phyloP scores from a whole-genome alignment of 1,284 basidiomycete genomes.

The Tilletia setariae region DNA sequence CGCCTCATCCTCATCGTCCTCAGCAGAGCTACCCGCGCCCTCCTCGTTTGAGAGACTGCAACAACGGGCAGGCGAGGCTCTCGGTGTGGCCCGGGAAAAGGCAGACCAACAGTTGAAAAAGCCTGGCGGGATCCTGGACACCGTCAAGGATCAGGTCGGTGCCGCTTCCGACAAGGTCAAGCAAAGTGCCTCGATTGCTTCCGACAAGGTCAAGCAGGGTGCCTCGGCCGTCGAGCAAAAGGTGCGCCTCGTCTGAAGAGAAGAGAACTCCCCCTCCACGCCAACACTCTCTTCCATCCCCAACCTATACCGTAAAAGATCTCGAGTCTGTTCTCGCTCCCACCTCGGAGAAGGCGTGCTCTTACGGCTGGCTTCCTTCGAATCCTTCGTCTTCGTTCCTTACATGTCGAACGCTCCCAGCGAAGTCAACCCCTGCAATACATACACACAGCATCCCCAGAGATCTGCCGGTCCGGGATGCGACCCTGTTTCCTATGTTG shows the following conservation, averaged over 20 bases:
- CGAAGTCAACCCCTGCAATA: too few species aligned
- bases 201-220: conserved; percentile 38
- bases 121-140: conserved; percentile 30
- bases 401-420: too few species aligned
- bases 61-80: conserved; percentile 46
- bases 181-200: background rate
- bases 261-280: conserved; percentile 4
- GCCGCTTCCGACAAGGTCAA: conserved; percentile 12
- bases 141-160: conserved; percentile 28
- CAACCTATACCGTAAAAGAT: background rate
- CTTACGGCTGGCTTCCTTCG: too few species aligned
- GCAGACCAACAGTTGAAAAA: conserved; percentile 30
- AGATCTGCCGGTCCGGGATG: too few species aligned
- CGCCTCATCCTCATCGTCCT: conserved; percentile 56
- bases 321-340: too few species aligned
- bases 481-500: too few species aligned
- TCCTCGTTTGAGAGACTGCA: conserved; percentile 44
- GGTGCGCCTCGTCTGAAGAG: conserved; percentile 45
- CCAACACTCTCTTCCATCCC: background rate
- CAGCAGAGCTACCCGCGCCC: conserved; percentile 27
- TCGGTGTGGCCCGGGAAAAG: conserved; percentile 40
- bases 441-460: too few species aligned
- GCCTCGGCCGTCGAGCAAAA: conserved; percentile 33
- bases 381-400: too few species aligned
- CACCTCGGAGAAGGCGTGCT: too few species aligned